Evolutionary conservation across 495 filamentous ascomycete species (phyloP), one percentile per base, ranked within the genome.

Genomic region (Xylaria venustula): DNA sequence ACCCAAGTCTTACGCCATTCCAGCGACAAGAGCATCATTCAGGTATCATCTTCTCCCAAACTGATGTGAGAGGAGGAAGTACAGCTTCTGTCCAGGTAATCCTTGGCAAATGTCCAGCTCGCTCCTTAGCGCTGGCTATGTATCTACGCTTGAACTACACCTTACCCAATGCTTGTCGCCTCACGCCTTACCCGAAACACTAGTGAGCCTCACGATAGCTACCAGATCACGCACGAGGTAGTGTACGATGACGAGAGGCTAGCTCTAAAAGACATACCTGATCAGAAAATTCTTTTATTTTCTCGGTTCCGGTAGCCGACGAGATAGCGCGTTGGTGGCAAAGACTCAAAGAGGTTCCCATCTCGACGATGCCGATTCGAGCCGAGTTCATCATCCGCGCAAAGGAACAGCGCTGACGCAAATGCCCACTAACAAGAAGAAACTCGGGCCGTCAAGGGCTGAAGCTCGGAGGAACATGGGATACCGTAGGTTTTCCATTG

Each of bases 401-500:
- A 47, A 60, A 52, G 23, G 46, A 52, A 52, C 34, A 45, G 57
- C 45, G 57, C 57, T 60, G 36, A 60, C 56, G 28, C 25, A 30
- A 22, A 41, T 51, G 56, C 34, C 15, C 56, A 50, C 46, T 34
- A 59, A 51, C 45, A 42, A 3, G 3, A 40, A 7, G 3, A 12
- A 40, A 37, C 42, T 42, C 45, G n/a, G 20, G 23, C 8, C n/a
- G 23, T 55, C 15, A 42, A 42, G 28, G n/a, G 36, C 23, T 30
- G 52, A 44, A 54, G 52, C 23, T 44, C 23, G 7, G 30, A 44
- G 30, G 5, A 34, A 34, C 30, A 34, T 5, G 5, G 30, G 30
- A 34, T 34, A n/a, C n/a, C n/a, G n/a, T n/a, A 42, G 2, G 17
- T 28, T 42, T 5, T 12, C 32, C 32, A 7, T 15, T 37, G 19